These are phyloP conservation scores for Papiliotrema flavescens DNA, from an alignment of 1,284 basidiomycete species.

Conservation along the genomic window DNA sequence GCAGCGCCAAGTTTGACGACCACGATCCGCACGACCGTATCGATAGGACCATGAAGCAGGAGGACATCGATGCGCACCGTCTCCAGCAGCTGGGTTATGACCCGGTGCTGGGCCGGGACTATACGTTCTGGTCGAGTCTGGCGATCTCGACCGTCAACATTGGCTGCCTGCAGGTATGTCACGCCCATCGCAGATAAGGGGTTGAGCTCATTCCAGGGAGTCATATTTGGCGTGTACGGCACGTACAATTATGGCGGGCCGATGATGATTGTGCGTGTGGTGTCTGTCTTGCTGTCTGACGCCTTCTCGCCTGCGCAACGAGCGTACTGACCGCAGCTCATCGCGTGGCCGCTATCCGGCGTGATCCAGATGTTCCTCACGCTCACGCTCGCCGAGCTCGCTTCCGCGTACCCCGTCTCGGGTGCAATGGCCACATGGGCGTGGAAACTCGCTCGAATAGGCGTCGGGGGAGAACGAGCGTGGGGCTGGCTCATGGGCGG, in stretches of 20 bases:
- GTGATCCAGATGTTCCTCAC: constrained; percentile 38
- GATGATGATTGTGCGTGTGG: constrained; percentile 34
- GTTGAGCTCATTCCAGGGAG: constrained; percentile 26
- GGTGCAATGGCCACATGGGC: constrained; percentile 49
- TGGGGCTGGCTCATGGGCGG: constrained; percentile 48
- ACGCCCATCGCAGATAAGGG: background rate
- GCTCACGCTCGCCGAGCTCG: constrained; percentile 40
- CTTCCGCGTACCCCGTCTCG: constrained; percentile 47
- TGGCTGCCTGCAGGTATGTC: constrained; percentile 38
- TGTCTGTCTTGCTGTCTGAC: background rate
- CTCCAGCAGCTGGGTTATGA: constrained; percentile 46
- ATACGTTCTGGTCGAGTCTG: constrained; percentile 48
- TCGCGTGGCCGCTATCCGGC: constrained; percentile 46
- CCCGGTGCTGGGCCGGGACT: constrained; percentile 45
- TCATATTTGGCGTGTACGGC: constrained; percentile 41
- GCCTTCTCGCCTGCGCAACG: background rate
- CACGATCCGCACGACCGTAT: background rate
- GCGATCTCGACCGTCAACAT: constrained; percentile 43
- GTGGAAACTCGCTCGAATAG: constrained; percentile 44
- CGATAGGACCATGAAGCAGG: constrained; percentile 11
- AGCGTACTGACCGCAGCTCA: constrained; percentile 21
- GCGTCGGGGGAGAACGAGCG: constrained; percentile 43
- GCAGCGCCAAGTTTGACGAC: background rate
- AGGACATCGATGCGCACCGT: constrained; percentile 39
- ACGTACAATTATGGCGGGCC: constrained; percentile 47